Evolutionary conservation across 768 basidiomycete species (phyloP).

Genomic region (Amanita pallidorosea): DNA sequence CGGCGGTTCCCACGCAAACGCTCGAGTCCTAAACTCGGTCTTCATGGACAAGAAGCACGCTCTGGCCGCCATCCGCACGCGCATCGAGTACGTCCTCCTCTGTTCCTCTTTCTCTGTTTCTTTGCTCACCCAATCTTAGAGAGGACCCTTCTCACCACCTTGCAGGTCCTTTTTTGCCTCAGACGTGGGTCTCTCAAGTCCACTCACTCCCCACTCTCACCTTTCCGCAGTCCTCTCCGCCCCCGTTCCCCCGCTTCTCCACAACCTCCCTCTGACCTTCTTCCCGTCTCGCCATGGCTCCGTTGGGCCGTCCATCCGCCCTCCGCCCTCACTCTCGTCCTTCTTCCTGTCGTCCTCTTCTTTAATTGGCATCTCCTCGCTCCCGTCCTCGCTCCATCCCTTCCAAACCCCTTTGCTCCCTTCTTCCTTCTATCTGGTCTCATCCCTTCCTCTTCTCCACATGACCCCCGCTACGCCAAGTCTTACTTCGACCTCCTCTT

Average conservation of each 20-base stretch:
- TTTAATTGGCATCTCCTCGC: slow-evolving; percentile 49
- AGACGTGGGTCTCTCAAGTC: slow-evolving; percentile 36
- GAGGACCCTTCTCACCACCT: slow-evolving; percentile 50
- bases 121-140: slow-evolving; percentile 18
- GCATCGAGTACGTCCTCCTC: slow-evolving; percentile 18
- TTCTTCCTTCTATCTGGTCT: slow-evolving; percentile 64
- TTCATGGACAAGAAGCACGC: background rate
- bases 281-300: slow-evolving; percentile 28
- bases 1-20: too few relatives aligned
- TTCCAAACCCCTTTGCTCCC: slow-evolving; percentile 63
- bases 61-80: slow-evolving; percentile 10
- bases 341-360: slow-evolving; percentile 50
- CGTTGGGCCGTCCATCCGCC: slow-evolving; percentile 73
- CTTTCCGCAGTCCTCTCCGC: slow-evolving; percentile 22
- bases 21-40: too few relatives aligned
- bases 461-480: slow-evolving; percentile 60
- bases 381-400: slow-evolving; percentile 30
- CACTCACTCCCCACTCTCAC: slow-evolving; percentile 5
- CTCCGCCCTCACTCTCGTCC: slow-evolving; percentile 57
- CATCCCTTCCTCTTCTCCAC: slow-evolving; percentile 37
- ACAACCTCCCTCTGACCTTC: slow-evolving; percentile 24
- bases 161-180: slow-evolving; percentile 49
- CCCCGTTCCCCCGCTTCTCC: slow-evolving; percentile 30
- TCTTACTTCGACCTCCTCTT: slow-evolving; percentile 70
- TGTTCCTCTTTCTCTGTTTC: background rate